A percentile compares a stretch with the other conserved stretches of the same genome.
These are phyloP conservation scores for Tinospora cordifolia DNA, from an alignment of 164 flowering plant genomes.

Conservation along the genomic window DNA sequence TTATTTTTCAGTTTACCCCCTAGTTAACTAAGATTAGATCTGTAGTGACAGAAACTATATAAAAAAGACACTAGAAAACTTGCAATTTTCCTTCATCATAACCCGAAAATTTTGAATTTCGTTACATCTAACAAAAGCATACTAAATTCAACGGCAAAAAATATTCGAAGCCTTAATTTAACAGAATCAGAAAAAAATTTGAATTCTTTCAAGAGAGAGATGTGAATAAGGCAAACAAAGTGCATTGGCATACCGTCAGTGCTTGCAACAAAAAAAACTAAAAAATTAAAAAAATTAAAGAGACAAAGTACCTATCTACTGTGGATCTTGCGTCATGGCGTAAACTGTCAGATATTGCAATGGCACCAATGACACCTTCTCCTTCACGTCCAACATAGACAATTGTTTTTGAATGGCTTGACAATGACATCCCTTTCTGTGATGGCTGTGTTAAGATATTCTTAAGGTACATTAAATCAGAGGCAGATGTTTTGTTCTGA, in stretches of 20 bases:
- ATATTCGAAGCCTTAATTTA: background rate
- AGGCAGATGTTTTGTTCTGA: slow-evolving; percentile 26
- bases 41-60: background rate
- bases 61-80: background rate
- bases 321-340: slow-evolving; percentile 74
- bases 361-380: slow-evolving; percentile 88
- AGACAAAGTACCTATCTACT: slow-evolving; percentile 45
- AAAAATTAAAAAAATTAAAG: too few relatives aligned
- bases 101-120: background rate
- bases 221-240: background rate
- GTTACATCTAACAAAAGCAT: background rate
- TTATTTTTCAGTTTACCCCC: too few relatives aligned
- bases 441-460: slow-evolving; percentile 32
- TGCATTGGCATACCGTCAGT: background rate
- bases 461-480: slow-evolving; percentile 45
- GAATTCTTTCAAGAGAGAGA: background rate
- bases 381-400: slow-evolving; percentile 93
- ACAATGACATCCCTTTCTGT: slow-evolving; percentile 26
- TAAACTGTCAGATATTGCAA: slow-evolving; percentile 66
- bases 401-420: slow-evolving; percentile 56
- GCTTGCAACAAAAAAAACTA: background rate
- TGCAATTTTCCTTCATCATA: background rate
- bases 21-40: background rate
- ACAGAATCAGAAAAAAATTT: background rate
- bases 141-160: background rate